Conservation (phyloP, 805 yeast species). For the Starmerella vitae region DNA sequence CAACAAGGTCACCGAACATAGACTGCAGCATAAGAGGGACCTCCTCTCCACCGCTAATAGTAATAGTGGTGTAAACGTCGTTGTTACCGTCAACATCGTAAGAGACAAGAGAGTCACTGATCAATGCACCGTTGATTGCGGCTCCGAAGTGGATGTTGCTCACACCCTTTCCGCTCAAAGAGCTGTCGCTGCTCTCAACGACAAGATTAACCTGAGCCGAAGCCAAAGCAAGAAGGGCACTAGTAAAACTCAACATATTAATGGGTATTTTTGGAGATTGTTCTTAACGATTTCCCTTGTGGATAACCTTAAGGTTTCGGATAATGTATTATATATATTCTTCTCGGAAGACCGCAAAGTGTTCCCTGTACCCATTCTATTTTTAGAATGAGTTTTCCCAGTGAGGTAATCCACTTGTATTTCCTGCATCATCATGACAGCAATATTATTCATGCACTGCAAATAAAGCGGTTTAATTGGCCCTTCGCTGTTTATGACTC, state of each 20-base stretch:
- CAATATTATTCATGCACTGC: too few relatives aligned
- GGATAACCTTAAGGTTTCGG: too few relatives aligned
- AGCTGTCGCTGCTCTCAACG: slow-evolving; percentile 6
- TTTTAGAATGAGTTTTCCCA: too few relatives aligned
- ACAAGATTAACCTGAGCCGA: slow-evolving; percentile 1
- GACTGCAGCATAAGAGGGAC: neutral
- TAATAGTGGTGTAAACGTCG: neutral
- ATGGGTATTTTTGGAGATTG: too few relatives aligned
- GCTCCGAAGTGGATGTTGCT: slow-evolving; percentile 14
- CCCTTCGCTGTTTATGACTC: too few relatives aligned
- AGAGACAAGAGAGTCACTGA: neutral
- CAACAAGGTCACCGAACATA: neutral
- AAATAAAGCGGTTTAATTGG: too few relatives aligned
- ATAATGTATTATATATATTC: too few relatives aligned
- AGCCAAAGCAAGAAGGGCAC: slow-evolving; percentile 1
- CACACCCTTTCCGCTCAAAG: slow-evolving; percentile 3
- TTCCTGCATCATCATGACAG: too few relatives aligned
- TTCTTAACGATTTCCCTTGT: too few relatives aligned
- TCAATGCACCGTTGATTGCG: slow-evolving; percentile 10
- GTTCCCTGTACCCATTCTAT: too few relatives aligned
- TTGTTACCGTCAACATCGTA: slow-evolving; percentile 1
- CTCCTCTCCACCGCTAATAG: neutral
- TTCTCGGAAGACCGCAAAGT: too few relatives aligned
- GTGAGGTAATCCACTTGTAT: too few relatives aligned
- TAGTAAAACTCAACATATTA: neutral